Conservation (phyloP, 495 filamentous ascomycete species). For the Apodospora peruviana region DNA sequence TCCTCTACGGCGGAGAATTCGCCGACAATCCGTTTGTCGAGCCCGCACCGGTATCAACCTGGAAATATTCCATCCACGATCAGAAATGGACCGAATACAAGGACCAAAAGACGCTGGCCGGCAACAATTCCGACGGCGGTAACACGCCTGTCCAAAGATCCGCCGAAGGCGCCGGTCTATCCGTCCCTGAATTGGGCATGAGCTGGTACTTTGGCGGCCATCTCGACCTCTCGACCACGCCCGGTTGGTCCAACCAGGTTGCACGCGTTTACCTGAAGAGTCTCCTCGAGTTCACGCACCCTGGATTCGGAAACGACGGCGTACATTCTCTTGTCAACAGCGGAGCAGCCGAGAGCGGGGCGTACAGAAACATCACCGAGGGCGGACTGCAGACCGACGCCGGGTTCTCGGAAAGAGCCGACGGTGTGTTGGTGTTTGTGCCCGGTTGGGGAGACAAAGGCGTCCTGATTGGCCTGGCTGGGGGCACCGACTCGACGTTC, state of each 20-base stretch:
- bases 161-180: slow-evolving; percentile 67
- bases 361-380: slow-evolving; percentile 65
- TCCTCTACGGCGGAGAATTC: slow-evolving; percentile 67
- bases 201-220: slow-evolving; percentile 77
- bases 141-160: slow-evolving; percentile 52
- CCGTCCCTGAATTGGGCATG: slow-evolving; percentile 58
- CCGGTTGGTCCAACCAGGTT: slow-evolving; percentile 61
- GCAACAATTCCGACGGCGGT: slow-evolving; percentile 50
- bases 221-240: slow-evolving; percentile 59
- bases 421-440: slow-evolving; percentile 64
- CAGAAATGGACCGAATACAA: slow-evolving; percentile 56
- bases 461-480: slow-evolving; percentile 63
- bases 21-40: slow-evolving; percentile 49
- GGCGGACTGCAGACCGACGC: slow-evolving; percentile 58
- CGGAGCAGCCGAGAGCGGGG: slow-evolving; percentile 49
- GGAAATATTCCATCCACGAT: slow-evolving; percentile 58
- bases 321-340: slow-evolving; percentile 43
- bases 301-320: slow-evolving; percentile 55
- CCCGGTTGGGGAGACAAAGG: slow-evolving; percentile 66
- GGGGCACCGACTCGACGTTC: slow-evolving; percentile 58
- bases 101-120: slow-evolving; percentile 49
- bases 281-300: slow-evolving; percentile 68
- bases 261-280: slow-evolving; percentile 63
- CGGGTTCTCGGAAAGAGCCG: slow-evolving; percentile 64
- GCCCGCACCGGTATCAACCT: slow-evolving; percentile 53